Base-by-base conservation (phyloP, 345 rosid species). In the Raphanus raphanistrum region DNA sequence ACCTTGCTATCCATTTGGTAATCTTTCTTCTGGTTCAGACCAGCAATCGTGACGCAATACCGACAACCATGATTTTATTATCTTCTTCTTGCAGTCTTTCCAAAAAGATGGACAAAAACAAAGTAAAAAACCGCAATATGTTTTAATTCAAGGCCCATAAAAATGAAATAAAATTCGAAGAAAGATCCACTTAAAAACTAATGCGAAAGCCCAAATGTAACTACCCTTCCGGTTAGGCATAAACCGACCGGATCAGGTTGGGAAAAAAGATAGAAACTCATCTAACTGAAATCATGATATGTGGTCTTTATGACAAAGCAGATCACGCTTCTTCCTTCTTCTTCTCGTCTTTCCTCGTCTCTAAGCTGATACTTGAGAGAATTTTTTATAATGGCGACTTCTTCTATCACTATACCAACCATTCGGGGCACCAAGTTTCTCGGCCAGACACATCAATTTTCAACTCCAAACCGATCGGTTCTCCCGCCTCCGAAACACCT, bases 391-490 rank as follows among this genome's bases (percentile, higher is more conserved):
- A 68, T 89, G 91, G 90, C 89, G 63, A 79, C 82, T 79, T 83
- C 87, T 78, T 82, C 97, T 1, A 79, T 87, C 80, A 80, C 85
- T 72, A 83, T 80, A 72, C 90, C 81, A 10, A 68, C 86, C 38
- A 85, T 84, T 6, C 81, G 74, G 1, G 12, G 73, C 63, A 81
- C 91, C 16, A 79, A 75, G 21, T 90, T 92, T 68, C 77, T 85
- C 0, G 88, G 90, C 8, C 87, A 82, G 29, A 81, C 66, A 27
- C 66, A 76, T 27, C 27, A 25, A 8, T 54, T 68, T 38, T 52
- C 66, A 66, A 75, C 72, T 26, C 61, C 77, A 73, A 86, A 78
- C 43, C 85, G 60, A 35, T 75, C 88, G 8, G 6, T 55, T 50
- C 77, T 84, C 71, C 65, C 72, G 5, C 58, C 70, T 32, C 65